Percentiles rank a stretch among this genome's conserved stretches.
Conservation (phyloP, 495 filamentous ascomycete species). For the Penicillium antarcticum region DNA sequence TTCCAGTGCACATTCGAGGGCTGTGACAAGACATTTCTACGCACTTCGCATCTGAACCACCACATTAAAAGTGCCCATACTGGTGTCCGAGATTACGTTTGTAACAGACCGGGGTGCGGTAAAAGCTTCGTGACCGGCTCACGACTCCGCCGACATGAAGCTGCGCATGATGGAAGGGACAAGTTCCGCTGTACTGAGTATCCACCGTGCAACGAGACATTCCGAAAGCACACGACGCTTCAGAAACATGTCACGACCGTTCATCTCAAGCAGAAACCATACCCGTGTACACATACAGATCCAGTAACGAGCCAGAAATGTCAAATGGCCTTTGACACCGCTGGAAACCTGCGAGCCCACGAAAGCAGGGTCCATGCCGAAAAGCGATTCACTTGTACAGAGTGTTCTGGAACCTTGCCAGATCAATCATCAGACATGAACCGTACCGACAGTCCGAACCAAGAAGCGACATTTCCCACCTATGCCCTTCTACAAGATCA, state of each 20-base stretch:
- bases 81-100: slow-evolving; percentile 65
- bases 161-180: slow-evolving; percentile 64
- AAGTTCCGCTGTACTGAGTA: slow-evolving; percentile 70
- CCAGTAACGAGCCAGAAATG: slow-evolving; percentile 58
- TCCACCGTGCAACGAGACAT: slow-evolving; percentile 70
- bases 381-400: slow-evolving; percentile 66
- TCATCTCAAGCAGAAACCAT: slow-evolving; percentile 69
- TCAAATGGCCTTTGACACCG: slow-evolving; percentile 65
- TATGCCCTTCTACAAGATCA: slow-evolving; percentile 68
- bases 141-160: slow-evolving; percentile 64
- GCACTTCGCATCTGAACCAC: slow-evolving; percentile 75
- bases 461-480: slow-evolving; percentile 63
- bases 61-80: slow-evolving; percentile 82
- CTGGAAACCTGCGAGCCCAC: slow-evolving; percentile 66
- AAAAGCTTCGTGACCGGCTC: slow-evolving; percentile 78
- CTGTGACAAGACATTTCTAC: slow-evolving; percentile 80
- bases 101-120: slow-evolving; percentile 65
- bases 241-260: slow-evolving; percentile 72
- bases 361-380: slow-evolving; percentile 65
- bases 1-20: slow-evolving; percentile 62
- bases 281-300: slow-evolving; percentile 58
- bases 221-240: slow-evolving; percentile 85
- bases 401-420: slow-evolving; percentile 50
- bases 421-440: slow-evolving; percentile 16
- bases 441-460: slow-evolving; percentile 3